Percentiles rank a stretch among this genome's conserved stretches.
phyloP scores from a whole-genome alignment of 2,329 filamentous ascomycete genomes.

The Penicillium verrucosum region DNA sequence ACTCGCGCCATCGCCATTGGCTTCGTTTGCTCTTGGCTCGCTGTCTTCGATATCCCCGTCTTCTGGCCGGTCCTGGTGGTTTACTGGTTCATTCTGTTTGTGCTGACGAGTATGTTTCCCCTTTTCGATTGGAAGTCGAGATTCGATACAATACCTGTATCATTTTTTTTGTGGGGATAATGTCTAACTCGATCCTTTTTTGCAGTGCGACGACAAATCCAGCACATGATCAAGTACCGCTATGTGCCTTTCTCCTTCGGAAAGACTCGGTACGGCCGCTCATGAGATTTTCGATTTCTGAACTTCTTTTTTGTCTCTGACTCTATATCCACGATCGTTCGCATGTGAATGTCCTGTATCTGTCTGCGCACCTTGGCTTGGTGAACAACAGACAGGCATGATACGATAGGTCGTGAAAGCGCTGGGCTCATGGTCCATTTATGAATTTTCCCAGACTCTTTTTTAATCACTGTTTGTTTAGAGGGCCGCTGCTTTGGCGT shows the following conservation, averaged over 20 bases:
- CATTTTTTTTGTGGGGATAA: background rate
- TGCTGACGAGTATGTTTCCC: conserved; percentile 76
- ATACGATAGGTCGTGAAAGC: conserved; percentile 13
- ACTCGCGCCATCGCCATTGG: conserved; percentile 80
- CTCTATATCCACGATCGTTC: conserved; percentile 8
- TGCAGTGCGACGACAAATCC: conserved; percentile 95
- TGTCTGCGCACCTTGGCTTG: conserved; percentile 11
- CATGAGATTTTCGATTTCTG: conserved; percentile 20
- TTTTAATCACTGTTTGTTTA: conserved; percentile 18
- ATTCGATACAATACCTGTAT: background rate
- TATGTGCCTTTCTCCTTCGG: conserved; percentile 92
- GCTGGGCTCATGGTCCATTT: conserved; percentile 14
- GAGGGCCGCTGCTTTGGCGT: conserved; percentile 10
- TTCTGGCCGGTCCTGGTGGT: conserved; percentile 99
- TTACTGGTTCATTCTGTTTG: conserved; percentile 97
- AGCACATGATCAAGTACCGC: conserved; percentile 99
- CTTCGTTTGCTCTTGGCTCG: conserved; percentile 88
- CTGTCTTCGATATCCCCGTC: conserved; percentile 92
- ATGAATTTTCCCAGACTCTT: conserved; percentile 15
- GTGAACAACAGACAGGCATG: conserved; percentile 14
- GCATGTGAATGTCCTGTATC: conserved; percentile 11
- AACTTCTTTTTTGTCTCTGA: conserved; percentile 8
- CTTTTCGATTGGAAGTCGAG: background rate
- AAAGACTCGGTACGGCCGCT: conserved; percentile 69
- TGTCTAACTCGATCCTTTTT: conserved; percentile 11